Evolutionary conservation across 345 rosid genomes (phyloP).

Genomic region (Salix caprea): DNA sequence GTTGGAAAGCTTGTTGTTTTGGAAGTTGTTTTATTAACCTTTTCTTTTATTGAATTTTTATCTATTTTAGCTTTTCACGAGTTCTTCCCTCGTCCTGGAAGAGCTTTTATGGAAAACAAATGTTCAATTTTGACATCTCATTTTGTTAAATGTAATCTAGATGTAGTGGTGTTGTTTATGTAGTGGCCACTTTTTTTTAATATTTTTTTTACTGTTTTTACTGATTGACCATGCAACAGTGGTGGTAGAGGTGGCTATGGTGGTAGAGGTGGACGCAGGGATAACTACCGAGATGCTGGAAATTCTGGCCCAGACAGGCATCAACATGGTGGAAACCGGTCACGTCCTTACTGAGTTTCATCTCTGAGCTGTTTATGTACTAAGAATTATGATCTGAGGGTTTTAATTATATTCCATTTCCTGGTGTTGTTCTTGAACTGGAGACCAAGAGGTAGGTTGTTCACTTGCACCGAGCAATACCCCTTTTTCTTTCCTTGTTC

Average conservation of each 20-base stretch:
- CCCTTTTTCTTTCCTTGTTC: conserved; percentile 36
- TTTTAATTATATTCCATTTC: conserved; percentile 43
- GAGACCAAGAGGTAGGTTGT: conserved; percentile 79
- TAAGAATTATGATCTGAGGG: conserved; percentile 47
- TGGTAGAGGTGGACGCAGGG: conserved; percentile 87
- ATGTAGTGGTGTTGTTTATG: background rate
- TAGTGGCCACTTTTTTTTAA: background rate
- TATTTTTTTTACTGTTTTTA: background rate
- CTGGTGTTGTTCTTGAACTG: conserved; percentile 56
- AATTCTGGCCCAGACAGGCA: conserved; percentile 90
- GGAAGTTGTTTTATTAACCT: background rate
- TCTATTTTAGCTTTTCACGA: background rate
- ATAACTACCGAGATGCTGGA: conserved; percentile 58
- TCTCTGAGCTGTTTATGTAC: conserved; percentile 49
- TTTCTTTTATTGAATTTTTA: background rate
- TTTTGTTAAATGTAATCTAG: background rate
- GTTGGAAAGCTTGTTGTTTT: background rate
- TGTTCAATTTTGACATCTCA: background rate
- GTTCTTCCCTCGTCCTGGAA: background rate
- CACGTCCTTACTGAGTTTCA: conserved; percentile 73
- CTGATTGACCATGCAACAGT: conserved; percentile 37
- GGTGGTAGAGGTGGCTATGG: conserved; percentile 82
- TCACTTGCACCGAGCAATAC: conserved; percentile 46
- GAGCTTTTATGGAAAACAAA: background rate
- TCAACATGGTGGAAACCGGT: conserved; percentile 79